Base-by-base conservation (phyloP, 2,329 filamentous ascomycete genomes). In the Clarireedia hainanense region DNA sequence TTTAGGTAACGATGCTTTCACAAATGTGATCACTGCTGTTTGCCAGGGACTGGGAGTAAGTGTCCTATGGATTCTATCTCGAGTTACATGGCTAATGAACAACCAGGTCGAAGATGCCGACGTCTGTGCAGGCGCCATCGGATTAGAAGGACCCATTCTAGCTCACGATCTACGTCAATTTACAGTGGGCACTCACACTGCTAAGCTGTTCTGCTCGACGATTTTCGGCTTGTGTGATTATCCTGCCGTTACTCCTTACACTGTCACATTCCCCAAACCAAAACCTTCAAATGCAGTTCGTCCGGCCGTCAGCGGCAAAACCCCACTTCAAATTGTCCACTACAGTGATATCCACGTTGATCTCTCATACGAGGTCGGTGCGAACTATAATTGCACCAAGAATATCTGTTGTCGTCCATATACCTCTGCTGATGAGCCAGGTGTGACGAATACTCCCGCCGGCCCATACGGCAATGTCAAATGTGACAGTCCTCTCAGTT, bases 151-250 rank as follows among this genome's bases (percentile, higher is more conserved):
- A 4, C 30, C 30, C 14, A 34, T 34, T 34, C 30, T 34, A 12
- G 30, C 30, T 34, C 30, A 34, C 10, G 30, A 34, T 14, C 30
- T 34, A 14, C 30, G 30, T 34, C 10, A 34, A 34, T 34, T 34
- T 14, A 34, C 30, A 14, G 30, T 34, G 10, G 30, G 30, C 30
- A 34, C 10, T 4, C 30, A 34, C 30, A 77, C 77, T 0, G 74
- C 79, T 20, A 67, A 76, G 34, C 69, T 77, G 4, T 75, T 82
- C 46, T 83, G 80, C 62, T 70, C 75, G 34, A 75, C 75, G 10
- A 67, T 83, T 53, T 66, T 81, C 14, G 79, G 80, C 5, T 50
- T 61, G 37, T 61, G 60, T 40, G 40, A 50, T 6, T 70, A 67
- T 17, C 72, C 72, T 3, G 60, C 58, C 2, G 68, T 73, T 10